phyloP scores from a whole-genome alignment of 2,329 filamentous ascomycete genomes.

The Pseudopithomyces chartarum region DNA sequence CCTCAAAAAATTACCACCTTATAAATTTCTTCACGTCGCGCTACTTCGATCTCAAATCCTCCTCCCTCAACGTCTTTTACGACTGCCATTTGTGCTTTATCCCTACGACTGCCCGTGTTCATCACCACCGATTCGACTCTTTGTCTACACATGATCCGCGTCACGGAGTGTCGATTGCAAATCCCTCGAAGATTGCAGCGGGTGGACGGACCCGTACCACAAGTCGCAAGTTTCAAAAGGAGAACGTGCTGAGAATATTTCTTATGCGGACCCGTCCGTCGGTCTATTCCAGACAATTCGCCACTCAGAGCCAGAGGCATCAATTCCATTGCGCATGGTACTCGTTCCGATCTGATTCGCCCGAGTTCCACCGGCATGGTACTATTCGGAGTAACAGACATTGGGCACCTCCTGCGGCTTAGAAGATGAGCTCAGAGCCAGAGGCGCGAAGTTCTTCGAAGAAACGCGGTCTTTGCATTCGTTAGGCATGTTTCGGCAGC shows the following conservation, averaged over 20 bases:
- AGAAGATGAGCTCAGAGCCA: background rate
- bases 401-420: background rate
- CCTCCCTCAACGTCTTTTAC: background rate
- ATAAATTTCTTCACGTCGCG: background rate
- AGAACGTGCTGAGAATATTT: background rate
- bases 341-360: background rate
- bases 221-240: background rate
- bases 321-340: background rate
- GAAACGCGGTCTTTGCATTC: background rate
- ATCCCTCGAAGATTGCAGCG: background rate
- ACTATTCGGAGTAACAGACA: background rate
- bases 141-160: no score
- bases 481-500: background rate
- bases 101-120: no score
- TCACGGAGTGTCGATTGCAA: conserved; percentile 2
- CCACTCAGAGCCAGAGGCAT: background rate
- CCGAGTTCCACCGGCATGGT: background rate
- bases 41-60: background rate
- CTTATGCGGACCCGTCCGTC: background rate
- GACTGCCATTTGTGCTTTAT: background rate
- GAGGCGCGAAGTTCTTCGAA: background rate
- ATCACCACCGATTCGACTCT: no score
- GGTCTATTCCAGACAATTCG: background rate
- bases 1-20: background rate
- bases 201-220: background rate